phyloP scores from a whole-genome alignment of 139 green algal genomes.

The Chlamydomonas eustigma region DNA sequence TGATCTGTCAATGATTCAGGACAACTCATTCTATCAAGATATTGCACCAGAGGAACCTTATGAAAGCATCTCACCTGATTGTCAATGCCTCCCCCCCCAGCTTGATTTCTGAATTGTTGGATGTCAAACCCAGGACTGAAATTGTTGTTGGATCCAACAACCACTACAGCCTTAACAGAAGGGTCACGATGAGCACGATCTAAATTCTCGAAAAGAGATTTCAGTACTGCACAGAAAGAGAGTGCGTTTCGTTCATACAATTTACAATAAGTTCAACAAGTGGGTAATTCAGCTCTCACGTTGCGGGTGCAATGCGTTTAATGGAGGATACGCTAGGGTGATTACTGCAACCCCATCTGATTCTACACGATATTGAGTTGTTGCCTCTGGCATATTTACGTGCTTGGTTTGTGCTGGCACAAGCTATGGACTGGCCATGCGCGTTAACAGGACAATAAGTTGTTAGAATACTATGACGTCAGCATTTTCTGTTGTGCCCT shows the following conservation, averaged over 20 bases:
- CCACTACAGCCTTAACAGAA: constrained; percentile 83
- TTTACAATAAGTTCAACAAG: neutral
- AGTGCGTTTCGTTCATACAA: neutral
- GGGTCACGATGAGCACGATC: constrained; percentile 61
- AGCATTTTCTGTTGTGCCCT: too few species aligned
- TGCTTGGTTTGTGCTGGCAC: neutral
- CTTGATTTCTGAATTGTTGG: constrained; percentile 50
- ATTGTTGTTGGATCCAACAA: constrained; percentile 73
- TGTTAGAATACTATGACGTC: too few species aligned
- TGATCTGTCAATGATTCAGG: too few species aligned
- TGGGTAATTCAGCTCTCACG: constrained; percentile 35
- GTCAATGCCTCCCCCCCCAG: constrained; percentile 30
- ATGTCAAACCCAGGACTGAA: constrained; percentile 97
- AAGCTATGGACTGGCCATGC: too few species aligned
- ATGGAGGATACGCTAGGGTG: constrained; percentile 84
- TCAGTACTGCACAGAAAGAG: constrained; percentile 60
- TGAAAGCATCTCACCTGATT: constrained; percentile 24
- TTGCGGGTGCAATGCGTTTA: constrained; percentile 90
- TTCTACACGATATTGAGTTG: constrained; percentile 21
- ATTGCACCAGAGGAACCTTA: too few species aligned
- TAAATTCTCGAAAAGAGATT: constrained; percentile 70
- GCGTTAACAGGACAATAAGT: too few species aligned
- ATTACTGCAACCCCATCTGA: constrained; percentile 83
- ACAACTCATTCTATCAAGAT: neutral
- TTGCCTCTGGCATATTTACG: neutral